A percentile compares a stretch with the other conserved stretches of the same genome.
Conservation (phyloP, 257 asterid genomes). For the Lantana camara region DNA sequence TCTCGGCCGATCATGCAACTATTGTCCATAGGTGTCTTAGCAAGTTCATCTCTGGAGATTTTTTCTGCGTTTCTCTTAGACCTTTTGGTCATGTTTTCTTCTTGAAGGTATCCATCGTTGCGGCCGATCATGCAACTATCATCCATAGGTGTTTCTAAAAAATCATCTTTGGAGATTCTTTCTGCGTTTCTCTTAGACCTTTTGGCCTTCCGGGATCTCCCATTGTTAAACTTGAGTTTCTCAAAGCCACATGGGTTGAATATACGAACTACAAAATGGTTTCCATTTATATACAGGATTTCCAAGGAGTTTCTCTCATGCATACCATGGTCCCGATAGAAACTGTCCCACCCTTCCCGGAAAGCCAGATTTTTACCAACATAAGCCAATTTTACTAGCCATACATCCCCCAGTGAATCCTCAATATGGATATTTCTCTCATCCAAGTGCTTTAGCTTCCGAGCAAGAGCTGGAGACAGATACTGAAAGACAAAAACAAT, state of each 20-base stretch:
- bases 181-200: constrained; percentile 16
- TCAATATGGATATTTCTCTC: constrained; percentile 46
- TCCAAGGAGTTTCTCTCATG: constrained; percentile 44
- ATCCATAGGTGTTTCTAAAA: too few relatives aligned
- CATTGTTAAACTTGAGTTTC: constrained; percentile 23
- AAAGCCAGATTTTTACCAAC: constrained; percentile 44
- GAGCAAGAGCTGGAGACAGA: constrained; percentile 60
- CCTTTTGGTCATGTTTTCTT: constrained; percentile 19
- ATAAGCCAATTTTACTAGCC: constrained; percentile 43
- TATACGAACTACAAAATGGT: constrained; percentile 53
- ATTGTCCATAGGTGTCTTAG: too few relatives aligned
- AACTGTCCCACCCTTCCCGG: constrained; percentile 59
- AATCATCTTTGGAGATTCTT: too few relatives aligned
- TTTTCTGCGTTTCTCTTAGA: constrained; percentile 18
- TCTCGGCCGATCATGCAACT: too few relatives aligned
- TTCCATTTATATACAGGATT: constrained; percentile 35
- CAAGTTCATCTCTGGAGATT: too few relatives aligned
- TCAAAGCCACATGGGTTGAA: constrained; percentile 47
- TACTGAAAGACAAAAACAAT: constrained; percentile 47
- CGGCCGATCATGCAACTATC: too few relatives aligned
- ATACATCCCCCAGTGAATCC: constrained; percentile 48
- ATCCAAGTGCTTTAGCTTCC: constrained; percentile 32
- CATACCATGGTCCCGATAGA: constrained; percentile 44
- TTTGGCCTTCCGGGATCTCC: neutral
- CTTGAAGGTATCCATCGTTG: too few relatives aligned